Evolutionary conservation across 2,329 filamentous ascomycete species (phyloP), one percentile per base, ranked within the genome.

Genomic region (Chaetomium sp.): DNA sequence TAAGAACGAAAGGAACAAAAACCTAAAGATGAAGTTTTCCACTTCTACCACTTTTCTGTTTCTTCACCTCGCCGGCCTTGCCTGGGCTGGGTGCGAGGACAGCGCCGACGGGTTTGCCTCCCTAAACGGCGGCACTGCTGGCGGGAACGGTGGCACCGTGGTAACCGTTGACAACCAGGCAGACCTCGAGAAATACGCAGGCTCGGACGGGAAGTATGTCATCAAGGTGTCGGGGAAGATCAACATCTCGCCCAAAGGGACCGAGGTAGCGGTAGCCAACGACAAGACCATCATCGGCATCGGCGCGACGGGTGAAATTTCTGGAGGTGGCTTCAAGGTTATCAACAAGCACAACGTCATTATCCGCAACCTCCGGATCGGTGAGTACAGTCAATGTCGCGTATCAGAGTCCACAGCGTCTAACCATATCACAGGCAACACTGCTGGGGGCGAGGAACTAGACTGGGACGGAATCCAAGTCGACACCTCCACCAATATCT

Each of bases 171-270:
- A 16, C 49, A 51, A 51, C 23, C 49, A 51, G 16, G 49, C 49
- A 51, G 49, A 51, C 49, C 49, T 51, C 3, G 49, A 19, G 23
- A 51, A 51, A 16, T 51, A 51, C 23, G 49, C 49, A 21, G 12
- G 23, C 8, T 25, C 49, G 10, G 23, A 21, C 3, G 49, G 49
- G 16, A 51, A 51, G 7, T 51, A 51, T 27, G 23, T 51, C n/a
- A 51, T 51, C 23, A 51, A 51, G 49, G 49, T 51, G 9, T 51
- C 49, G 23, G 49, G 49, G 4, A 51, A 51, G 49, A 51, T 51
- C 23, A 51, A 29, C 23, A 51, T 51, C 49, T 51, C 49, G 49
- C 49, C 49, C 23, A 51, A 51, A 13, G 49, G 49, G 12, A 51
- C 23, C 23, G 49, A 51, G 49, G 23, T 51, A 5, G 23, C 8